Conservation (phyloP, 108 stramenopile species). For the Conticribra weissflogii region DNA sequence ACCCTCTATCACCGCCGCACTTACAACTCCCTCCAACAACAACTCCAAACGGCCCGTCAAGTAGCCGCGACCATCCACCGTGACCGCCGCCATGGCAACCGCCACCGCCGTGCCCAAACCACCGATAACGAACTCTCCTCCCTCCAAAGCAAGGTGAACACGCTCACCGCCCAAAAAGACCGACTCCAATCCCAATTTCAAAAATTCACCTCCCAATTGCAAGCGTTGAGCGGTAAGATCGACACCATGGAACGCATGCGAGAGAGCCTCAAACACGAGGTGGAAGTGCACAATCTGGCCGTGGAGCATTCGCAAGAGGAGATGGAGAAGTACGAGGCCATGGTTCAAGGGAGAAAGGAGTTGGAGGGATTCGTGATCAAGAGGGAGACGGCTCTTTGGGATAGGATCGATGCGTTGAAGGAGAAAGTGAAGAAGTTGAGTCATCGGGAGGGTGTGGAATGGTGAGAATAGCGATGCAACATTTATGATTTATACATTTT, state of each 20-base stretch:
- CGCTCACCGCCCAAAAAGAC: background rate
- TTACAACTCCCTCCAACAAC: background rate
- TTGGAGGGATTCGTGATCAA: conserved; percentile 28
- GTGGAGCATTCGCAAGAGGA: conserved; percentile 1
- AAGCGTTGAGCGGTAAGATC: background rate
- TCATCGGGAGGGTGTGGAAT: conserved; percentile 57
- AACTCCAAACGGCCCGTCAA: background rate
- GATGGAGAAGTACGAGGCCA: conserved; percentile 17
- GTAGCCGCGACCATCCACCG: background rate
- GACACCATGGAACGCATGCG: background rate
- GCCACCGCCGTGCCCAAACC: background rate
- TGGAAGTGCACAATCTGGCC: background rate
- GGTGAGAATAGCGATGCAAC: conserved; percentile 41
- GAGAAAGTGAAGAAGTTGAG: conserved; percentile 44
- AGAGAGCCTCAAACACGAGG: background rate
- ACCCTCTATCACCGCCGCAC: background rate
- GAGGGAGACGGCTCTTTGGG: conserved; percentile 60
- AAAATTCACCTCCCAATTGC: background rate
- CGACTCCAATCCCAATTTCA: background rate
- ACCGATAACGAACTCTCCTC: background rate
- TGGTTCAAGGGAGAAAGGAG: conserved; percentile 17
- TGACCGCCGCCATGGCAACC: background rate
- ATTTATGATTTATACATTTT: conserved; percentile 1
- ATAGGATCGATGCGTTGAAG: conserved; percentile 54
- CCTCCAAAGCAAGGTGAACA: background rate